Conservation (phyloP, 1,139 yeast species). For the Suhomyces bolitotheri region DNA sequence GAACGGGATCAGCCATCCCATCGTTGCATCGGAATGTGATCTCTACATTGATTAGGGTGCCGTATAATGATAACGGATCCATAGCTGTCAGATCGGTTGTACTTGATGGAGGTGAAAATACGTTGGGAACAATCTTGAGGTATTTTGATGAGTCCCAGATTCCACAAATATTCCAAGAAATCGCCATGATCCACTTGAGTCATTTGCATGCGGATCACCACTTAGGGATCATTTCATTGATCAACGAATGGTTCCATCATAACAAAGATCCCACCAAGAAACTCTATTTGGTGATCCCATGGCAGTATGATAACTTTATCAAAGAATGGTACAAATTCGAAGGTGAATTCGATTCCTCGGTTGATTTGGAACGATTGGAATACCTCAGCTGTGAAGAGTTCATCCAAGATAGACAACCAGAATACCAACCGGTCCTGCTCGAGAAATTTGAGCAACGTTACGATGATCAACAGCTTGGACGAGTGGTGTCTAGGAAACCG, state of each 20-base stretch:
- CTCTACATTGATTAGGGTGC: conserved; percentile 72
- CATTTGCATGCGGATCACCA: conserved; percentile 99
- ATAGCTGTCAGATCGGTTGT: conserved; percentile 48
- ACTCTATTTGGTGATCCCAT: conserved; percentile 69
- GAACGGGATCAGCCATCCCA: conserved; percentile 95
- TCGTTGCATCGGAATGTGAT: conserved; percentile 82
- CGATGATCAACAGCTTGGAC: conserved; percentile 22
- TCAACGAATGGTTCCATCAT: conserved; percentile 64
- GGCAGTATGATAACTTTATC: conserved; percentile 69
- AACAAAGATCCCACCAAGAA: conserved; percentile 27
- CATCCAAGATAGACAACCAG: conserved; percentile 28
- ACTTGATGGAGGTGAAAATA: conserved; percentile 93
- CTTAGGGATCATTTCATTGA: conserved; percentile 72
- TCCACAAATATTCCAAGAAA: conserved; percentile 48
- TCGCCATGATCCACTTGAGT: conserved; percentile 69
- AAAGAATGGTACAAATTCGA: conserved; percentile 72
- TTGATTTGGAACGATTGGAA: conserved; percentile 45
- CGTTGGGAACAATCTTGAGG: conserved; percentile 71
- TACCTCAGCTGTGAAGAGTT: conserved; percentile 73
- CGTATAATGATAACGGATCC: conserved; percentile 37
- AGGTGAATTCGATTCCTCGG: conserved; percentile 21
- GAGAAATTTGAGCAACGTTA: conserved; percentile 36
- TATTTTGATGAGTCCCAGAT: conserved; percentile 49
- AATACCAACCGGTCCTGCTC: conserved; percentile 29
- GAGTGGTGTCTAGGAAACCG: conserved; percentile 22